Evolutionary conservation across 805 yeast species (phyloP), one percentile per base, ranked within the genome.

Genomic region (Kurtzmaniella cleridarum): DNA sequence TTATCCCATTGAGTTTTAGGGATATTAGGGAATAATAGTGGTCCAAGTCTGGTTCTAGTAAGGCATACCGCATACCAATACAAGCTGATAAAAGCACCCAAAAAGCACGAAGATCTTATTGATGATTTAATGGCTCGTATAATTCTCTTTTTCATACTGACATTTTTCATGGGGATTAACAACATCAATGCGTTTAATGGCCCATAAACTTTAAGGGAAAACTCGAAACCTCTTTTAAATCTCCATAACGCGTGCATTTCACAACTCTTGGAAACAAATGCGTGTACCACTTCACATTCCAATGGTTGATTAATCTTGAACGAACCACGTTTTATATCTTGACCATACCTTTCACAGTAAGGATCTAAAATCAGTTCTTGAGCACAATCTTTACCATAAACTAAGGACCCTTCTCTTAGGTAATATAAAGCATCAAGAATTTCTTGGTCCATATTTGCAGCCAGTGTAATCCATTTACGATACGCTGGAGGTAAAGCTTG

Each of bases 61-160:
- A 71, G 51, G 48, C 78, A 72, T 11, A 73, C 76, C 7, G 64
- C 64, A 44, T 73, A 73, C 77, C 77, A 72, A 41, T 57, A 57
- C 33, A 69, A 51, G 11, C 59, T 59, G 23, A 72, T 71, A 44
- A 61, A 72, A 2, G 63, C 41, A 3, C 69, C 73, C 37, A 72
- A 54, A 49, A 72, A 72, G 23, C 61, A 51, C 5, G 76, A 66
- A 5, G 76, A 71, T 31, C 76, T 48, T 2, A 56, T 31, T 4
- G 74, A 46, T 30, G 62, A 50, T 14, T 31, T 36, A 2, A 64
- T 13, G 3, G 62, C 60, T 23, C 53, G 44, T 5, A 49, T 28
- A 12, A 51, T 27, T 26, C 60, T 38, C 16, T 40, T 5, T 10
- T 33, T n/a, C 42, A 53, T 43, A 24, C 39, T 34, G 27, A 41